Evolutionary conservation across 768 basidiomycete species (phyloP).

Genomic region (Lactifluus rugatus): DNA sequence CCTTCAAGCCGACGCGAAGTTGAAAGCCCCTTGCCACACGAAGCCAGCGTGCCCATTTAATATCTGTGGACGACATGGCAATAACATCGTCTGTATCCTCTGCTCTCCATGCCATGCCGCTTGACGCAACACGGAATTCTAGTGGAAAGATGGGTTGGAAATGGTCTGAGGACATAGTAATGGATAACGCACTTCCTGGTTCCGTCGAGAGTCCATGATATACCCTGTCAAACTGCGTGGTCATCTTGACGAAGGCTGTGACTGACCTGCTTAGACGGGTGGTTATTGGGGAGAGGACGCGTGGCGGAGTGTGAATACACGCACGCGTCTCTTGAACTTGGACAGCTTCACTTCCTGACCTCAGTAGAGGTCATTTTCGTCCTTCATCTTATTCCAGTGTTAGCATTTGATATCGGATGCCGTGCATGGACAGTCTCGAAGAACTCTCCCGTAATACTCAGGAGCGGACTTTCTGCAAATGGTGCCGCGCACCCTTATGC

Average conservation of each 20-base stretch:
- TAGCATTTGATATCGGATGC: not conserved
- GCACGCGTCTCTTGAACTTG: constrained; percentile 1
- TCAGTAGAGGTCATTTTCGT: not conserved
- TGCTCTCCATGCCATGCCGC: constrained; percentile 93
- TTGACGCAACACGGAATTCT: constrained; percentile 83
- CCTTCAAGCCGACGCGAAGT: constrained; percentile 72
- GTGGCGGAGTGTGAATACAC: constrained; percentile 19
- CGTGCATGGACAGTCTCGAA: constrained; percentile 48
- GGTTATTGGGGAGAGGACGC: constrained; percentile 4
- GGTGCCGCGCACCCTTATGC: constrained; percentile 35
- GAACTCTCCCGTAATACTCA: constrained; percentile 42
- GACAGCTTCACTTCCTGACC: not conserved
- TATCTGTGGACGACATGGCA: constrained; percentile 57
- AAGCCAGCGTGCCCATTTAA: constrained; percentile 87
- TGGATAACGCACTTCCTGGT: constrained; percentile 65
- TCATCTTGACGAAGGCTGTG: constrained; percentile 32
- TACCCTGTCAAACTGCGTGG: constrained; percentile 81
- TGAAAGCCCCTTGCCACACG: constrained; percentile 90
- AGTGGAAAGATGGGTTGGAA: constrained; percentile 1
- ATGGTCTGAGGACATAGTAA: not conserved
- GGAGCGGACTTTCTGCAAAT: constrained; percentile 78
- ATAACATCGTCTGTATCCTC: constrained; percentile 53
- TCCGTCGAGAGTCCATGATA: constrained; percentile 66
- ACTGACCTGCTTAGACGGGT: not conserved
- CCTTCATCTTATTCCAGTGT: not conserved